phyloP scores from a whole-genome alignment of 805 yeast genomes.

The Suhomyces tanzawaensis region DNA sequence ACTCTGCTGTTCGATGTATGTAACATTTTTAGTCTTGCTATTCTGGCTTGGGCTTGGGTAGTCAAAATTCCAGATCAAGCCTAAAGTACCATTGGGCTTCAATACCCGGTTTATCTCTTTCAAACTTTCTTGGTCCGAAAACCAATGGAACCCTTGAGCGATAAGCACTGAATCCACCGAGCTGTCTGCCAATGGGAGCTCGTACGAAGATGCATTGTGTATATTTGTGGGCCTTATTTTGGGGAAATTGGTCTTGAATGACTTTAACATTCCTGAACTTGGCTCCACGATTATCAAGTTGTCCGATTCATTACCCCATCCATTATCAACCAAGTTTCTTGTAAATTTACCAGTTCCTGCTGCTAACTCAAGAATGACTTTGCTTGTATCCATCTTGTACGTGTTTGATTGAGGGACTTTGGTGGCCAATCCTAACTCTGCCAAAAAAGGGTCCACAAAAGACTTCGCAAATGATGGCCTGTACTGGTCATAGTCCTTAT shows the following conservation, averaged over 20 bases:
- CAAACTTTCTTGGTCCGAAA: constrained; percentile 48
- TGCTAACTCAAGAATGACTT: constrained; percentile 48
- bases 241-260: constrained; percentile 49
- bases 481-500: constrained; percentile 47
- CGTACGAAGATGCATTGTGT: constrained; percentile 42
- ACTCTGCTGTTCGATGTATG: constrained; percentile 8
- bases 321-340: constrained; percentile 35
- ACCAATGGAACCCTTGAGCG: constrained; percentile 71
- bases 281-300: constrained; percentile 53
- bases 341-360: constrained; percentile 69
- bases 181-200: constrained; percentile 43
- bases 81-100: constrained; percentile 46
- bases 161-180: constrained; percentile 49
- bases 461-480: constrained; percentile 48
- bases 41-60: constrained; percentile 14
- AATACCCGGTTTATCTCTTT: constrained; percentile 51
- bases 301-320: constrained; percentile 25
- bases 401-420: constrained; percentile 4
- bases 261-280: constrained; percentile 52
- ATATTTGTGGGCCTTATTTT: constrained; percentile 21
- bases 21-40: background rate
- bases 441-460: constrained; percentile 44
- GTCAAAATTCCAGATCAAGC: constrained; percentile 61
- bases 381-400: constrained; percentile 17
- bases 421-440: constrained; percentile 29